Evolutionary conservation across 164 flowering plant genomes (phyloP), one percentile per base, ranked within the genome.

Genomic region (Chimonanthus salicifolius): DNA sequence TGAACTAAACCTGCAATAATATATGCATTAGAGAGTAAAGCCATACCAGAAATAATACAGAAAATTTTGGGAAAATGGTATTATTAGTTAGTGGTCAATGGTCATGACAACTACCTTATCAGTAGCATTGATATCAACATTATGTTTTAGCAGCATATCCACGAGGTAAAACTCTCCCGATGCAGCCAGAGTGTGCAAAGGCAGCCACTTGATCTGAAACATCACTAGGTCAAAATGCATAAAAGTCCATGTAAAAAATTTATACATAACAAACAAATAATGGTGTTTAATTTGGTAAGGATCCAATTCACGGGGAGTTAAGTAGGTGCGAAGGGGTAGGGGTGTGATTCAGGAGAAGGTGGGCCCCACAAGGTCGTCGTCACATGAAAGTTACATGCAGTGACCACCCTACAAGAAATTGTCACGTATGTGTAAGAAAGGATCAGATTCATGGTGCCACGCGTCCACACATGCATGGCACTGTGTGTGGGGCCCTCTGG

Each of bases 141-240:
- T 85, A 80, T 90, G 90, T 71, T 95, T 95, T 74, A 91, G 78
- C 83, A 95, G 77, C 65, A 85, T 81, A 85, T 83, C 87, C 73
- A 87, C 74, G 54, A 95, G 91, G 78, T 87, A 87, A 74, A 90
- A 90, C 69, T 92, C 98, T 70, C 98, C 99, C 5, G 92, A 89
- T 67, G 97, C 89, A 79, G 94, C 94, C 66, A 95, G 91, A 18
- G 94, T 83, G 78, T 95, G 98, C 47, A 95, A 75, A 60, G 98
- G 99, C 6, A 90, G 82, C 98, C 99, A 95, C 76, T 88, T 92
- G 8, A 70, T 85, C 99, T 95, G 86, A 78, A 79, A 72, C 47
- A 49, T 49, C 21, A 20, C 21, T 20, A 20, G 21, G 21, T 20
- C 21, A 20, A 20, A 63, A 48, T 43, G 33, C 5, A 65, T 44